These are phyloP conservation scores for Microbotryum saponariae DNA, from an alignment of 1,284 basidiomycete species.

Conservation along the genomic window DNA sequence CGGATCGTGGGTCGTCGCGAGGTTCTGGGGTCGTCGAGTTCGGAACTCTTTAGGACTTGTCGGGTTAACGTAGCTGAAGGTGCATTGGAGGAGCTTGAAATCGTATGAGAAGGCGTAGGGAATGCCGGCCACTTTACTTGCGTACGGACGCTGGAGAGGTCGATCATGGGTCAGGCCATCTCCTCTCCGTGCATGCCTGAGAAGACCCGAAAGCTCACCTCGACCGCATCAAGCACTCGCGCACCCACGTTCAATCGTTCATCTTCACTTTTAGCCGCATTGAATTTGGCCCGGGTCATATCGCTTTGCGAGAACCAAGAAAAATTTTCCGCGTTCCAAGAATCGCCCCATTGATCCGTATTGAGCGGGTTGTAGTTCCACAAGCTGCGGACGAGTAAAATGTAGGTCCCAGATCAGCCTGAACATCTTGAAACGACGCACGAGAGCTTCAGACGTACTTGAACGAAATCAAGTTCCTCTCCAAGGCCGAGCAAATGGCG, in stretches of 20 bases:
- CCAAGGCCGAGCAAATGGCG: constrained; percentile 32
- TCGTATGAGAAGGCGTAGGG: constrained; percentile 35
- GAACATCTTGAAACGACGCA: background rate
- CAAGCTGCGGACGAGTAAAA: constrained; percentile 49
- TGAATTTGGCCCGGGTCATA: constrained; percentile 42
- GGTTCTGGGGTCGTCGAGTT: background rate
- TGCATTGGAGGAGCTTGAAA: constrained; percentile 30
- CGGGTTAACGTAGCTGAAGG: constrained; percentile 36
- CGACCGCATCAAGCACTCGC: constrained; percentile 62
- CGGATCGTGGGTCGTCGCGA: constrained; percentile 3
- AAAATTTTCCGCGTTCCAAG: constrained; percentile 95
- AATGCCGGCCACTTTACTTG: constrained; percentile 39
- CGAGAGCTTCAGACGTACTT: constrained; percentile 28
- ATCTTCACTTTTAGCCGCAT: constrained; percentile 43
- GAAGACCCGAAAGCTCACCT: constrained; percentile 24
- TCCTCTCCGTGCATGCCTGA: background rate
- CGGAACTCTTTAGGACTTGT: background rate
- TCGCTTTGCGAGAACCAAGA: constrained; percentile 66
- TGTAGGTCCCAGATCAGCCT: background rate
- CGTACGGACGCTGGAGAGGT: constrained; percentile 37
- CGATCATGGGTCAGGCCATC: background rate
- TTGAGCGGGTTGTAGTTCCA: constrained; percentile 95
- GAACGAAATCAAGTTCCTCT: constrained; percentile 36
- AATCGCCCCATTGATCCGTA: constrained; percentile 67
- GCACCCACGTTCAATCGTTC: constrained; percentile 71